phyloP scores from a whole-genome alignment of 352 stramenopile species.

The Aphanomyces euteiches region DNA sequence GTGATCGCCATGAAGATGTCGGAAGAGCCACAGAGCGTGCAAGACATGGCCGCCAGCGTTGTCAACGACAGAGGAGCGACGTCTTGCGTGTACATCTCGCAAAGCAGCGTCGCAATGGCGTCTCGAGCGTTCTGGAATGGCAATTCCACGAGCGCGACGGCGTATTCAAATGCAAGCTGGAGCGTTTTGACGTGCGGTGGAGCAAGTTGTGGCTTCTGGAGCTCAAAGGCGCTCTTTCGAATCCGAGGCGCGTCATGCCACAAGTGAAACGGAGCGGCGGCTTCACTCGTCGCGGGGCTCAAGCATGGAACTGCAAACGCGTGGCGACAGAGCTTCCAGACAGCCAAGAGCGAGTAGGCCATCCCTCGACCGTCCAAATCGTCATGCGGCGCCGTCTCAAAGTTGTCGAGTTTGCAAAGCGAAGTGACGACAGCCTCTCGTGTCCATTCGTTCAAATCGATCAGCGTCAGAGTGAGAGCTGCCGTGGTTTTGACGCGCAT shows the following conservation, averaged over 20 bases:
- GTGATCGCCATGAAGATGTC: background rate
- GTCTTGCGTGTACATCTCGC: constrained; percentile 9
- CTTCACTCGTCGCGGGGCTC: too few relatives aligned
- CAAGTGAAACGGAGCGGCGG: too few relatives aligned
- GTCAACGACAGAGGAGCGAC: background rate
- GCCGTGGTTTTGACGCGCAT: background rate
- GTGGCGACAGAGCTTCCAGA: background rate
- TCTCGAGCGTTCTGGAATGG: background rate
- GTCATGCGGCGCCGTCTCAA: background rate
- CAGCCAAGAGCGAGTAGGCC: background rate
- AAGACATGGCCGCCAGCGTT: background rate
- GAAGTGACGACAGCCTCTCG: background rate
- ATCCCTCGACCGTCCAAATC: background rate
- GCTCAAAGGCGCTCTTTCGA: background rate
- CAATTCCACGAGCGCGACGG: background rate
- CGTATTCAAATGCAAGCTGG: background rate
- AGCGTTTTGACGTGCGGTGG: constrained; percentile 3
- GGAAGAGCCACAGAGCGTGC: background rate
- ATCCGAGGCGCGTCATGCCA: background rate
- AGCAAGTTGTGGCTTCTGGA: background rate
- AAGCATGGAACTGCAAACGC: too few relatives aligned
- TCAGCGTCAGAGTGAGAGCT: background rate
- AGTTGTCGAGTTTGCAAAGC: background rate
- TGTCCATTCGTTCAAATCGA: background rate
- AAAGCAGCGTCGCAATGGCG: constrained; percentile 7